Evolutionary conservation across 192 early-diverging fungal species (phyloP), one percentile per base, ranked within the genome.

Genomic region (Rhizoclosmatium sp.): DNA sequence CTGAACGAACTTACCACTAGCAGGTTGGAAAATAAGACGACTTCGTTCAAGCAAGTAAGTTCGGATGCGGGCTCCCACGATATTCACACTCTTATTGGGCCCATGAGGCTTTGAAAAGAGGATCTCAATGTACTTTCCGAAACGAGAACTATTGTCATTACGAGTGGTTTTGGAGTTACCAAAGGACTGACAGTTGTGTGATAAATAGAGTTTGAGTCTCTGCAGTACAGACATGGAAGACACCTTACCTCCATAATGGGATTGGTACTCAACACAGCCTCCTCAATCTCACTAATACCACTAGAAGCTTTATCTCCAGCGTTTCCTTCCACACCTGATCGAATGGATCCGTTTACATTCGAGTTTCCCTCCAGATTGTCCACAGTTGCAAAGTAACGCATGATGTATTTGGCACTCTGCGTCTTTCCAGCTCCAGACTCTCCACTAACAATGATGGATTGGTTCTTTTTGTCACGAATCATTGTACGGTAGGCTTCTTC

Each of bases 131-230:
- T 98, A 99, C 89, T 99, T 99, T 73, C 98, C 98, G 81, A 99
- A 99, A 21, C 98, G 93, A 60, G 97, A 98, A 73, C 89, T 92
- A 89, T 99, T 99, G 86, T 99, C 98, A 89, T 99, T 99, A 80
- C 98, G 86, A 4, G 98, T 98, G 7, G 98, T 99, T 84, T 99
- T 99, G 40, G 98, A 97, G 85, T 99, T 99, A 80, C 98, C 98
- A 83, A 99, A 99, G 47, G 98, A 84, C 87, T 90, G 67, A 40
- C 39, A 19, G 16, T 21, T 51, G 31, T 40, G 48, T 40, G 62
- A 44, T 54, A 40, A 41, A 78, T 0, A 31, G 31, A 31, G 31
- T 31, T 0, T 31, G 31, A 31, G 31, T 31, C 31, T 31, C 31
- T 31, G 31, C 31, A 31, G 0, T 31, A 31, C 31, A 31, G 31